Evolutionary conservation across 2,329 filamentous ascomycete species (phyloP).

Genomic region (Aspergillus ochraceus): DNA sequence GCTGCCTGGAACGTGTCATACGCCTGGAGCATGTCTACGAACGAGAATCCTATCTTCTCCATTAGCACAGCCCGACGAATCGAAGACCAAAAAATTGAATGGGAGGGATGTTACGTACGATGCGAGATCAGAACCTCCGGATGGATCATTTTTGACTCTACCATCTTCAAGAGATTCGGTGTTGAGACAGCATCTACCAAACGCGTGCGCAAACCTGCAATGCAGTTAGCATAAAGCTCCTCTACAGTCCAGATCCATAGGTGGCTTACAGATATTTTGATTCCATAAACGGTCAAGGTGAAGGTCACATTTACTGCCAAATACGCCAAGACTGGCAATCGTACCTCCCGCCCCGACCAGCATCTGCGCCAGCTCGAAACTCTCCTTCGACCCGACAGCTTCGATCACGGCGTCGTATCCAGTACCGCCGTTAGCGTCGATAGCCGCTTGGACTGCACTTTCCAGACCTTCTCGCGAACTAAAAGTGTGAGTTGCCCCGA

Average conservation of each 20-base stretch:
- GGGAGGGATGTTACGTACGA: constrained; percentile 1
- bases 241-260: neutral
- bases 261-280: constrained; percentile 51
- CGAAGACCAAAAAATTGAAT: neutral
- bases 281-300: constrained; percentile 58
- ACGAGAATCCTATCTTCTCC: neutral
- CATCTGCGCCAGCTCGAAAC: constrained; percentile 55
- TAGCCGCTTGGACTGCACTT: constrained; percentile 35
- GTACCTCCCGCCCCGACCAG: constrained; percentile 55
- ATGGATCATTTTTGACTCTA: constrained; percentile 7
- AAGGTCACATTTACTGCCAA: constrained; percentile 53
- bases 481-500: constrained; percentile 51
- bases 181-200: constrained; percentile 9
- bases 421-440: constrained; percentile 50
- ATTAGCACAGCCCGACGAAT: neutral
- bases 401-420: constrained; percentile 61
- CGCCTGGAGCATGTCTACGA: neutral
- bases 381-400: constrained; percentile 56
- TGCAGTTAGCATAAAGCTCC: neutral
- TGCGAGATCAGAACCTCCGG: constrained; percentile 15
- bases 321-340: constrained; percentile 60
- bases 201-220: constrained; percentile 9
- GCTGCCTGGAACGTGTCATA: constrained; percentile 2
- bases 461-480: constrained; percentile 43
- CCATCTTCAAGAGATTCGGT: constrained; percentile 9